These are phyloP conservation scores for Penicillium griseofulvum DNA, from an alignment of 2,329 filamentous ascomycete species.

Conservation along the genomic window DNA sequence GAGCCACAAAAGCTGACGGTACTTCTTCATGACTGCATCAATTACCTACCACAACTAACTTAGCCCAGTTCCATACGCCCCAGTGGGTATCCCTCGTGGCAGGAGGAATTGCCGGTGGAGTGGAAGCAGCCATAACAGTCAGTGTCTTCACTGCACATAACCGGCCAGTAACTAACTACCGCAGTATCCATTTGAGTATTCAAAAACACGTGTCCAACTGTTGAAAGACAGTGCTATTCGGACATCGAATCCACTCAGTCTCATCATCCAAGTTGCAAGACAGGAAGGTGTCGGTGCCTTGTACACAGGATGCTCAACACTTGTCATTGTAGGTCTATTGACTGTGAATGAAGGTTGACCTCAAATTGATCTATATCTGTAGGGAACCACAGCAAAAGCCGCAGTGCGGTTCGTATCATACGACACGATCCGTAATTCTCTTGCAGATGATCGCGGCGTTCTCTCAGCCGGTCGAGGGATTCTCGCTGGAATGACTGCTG, in stretches of 20 bases:
- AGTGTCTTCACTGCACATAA: slow-evolving; percentile 3
- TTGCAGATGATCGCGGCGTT: slow-evolving; percentile 54
- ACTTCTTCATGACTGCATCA: neutral
- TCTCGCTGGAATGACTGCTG: slow-evolving; percentile 63
- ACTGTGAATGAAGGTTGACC: neutral
- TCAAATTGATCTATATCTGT: neutral
- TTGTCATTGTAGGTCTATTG: slow-evolving; percentile 46
- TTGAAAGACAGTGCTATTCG: slow-evolving; percentile 1
- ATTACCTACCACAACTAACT: neutral
- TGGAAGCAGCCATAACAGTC: slow-evolving; percentile 53
- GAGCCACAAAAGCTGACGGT: neutral
- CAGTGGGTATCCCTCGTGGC: slow-evolving; percentile 50
- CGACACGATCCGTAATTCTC: slow-evolving; percentile 60
- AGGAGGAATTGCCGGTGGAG: slow-evolving; percentile 53
- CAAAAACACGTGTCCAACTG: slow-evolving; percentile 47
- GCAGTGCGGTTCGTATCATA: slow-evolving; percentile 66
- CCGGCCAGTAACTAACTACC: neutral
- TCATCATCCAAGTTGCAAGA: slow-evolving; percentile 55
- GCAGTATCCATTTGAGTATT: slow-evolving; percentile 65
- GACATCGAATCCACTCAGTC: slow-evolving; percentile 23
- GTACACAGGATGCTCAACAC: slow-evolving; percentile 62
- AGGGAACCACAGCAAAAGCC: slow-evolving; percentile 62
- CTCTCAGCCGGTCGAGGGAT: slow-evolving; percentile 58
- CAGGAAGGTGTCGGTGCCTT: slow-evolving; percentile 58
- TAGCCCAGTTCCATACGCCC: slow-evolving; percentile 23